These are phyloP conservation scores for Moesziomyces parantarcticus DNA, from an alignment of 1,284 basidiomycete species.

Conservation along the genomic window DNA sequence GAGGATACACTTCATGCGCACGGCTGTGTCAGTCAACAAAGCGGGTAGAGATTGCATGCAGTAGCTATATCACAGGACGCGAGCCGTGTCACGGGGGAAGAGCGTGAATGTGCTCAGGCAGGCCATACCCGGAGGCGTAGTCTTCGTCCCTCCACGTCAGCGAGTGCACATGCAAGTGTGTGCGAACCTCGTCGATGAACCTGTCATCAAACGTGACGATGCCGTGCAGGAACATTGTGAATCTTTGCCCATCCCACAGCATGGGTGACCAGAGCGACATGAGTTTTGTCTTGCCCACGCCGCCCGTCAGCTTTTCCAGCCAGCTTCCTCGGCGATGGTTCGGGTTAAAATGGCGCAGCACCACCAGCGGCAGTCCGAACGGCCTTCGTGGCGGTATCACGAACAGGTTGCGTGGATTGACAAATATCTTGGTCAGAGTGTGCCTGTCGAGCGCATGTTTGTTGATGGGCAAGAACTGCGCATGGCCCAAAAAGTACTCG, in stretches of 20 bases:
- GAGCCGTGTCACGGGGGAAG: no score
- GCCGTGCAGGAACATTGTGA: background rate
- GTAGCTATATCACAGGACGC: no score
- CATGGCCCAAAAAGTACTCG: background rate
- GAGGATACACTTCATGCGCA: no score
- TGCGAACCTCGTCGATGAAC: background rate
- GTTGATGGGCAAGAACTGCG: background rate
- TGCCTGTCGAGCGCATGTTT: background rate
- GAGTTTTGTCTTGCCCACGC: background rate
- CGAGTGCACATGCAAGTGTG: background rate
- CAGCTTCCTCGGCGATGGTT: no score
- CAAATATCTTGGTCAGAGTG: background rate
- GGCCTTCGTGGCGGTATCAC: background rate
- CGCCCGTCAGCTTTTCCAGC: background rate
- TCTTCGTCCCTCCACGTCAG: no score
- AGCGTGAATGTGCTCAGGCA: no score
- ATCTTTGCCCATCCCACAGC: background rate
- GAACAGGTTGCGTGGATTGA: background rate
- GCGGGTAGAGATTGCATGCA: no score
- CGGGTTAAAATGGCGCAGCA: background rate
- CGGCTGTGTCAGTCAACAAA: no score
- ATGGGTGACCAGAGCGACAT: background rate
- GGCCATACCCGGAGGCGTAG: no score
- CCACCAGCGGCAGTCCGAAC: background rate
- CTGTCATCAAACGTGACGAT: background rate